These are phyloP conservation scores for Wallacemonas sp. DNA, from an alignment of 208 protist genomes.

Conservation along the genomic window DNA sequence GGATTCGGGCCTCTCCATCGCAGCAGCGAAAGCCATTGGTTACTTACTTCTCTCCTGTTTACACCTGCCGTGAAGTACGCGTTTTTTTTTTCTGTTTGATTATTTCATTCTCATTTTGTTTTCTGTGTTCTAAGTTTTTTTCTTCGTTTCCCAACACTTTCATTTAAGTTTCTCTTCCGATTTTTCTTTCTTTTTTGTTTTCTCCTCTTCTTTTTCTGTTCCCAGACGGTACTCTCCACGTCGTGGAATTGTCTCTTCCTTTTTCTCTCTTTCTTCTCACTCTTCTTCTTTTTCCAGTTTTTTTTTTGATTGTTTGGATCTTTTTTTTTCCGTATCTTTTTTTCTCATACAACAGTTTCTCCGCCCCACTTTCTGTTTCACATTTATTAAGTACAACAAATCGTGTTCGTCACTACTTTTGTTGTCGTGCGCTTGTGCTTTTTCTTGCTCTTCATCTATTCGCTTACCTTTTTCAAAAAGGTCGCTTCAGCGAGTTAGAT, in stretches of 20 bases:
- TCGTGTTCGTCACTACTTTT: background rate
- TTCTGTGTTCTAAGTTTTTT: background rate
- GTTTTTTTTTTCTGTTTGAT: background rate
- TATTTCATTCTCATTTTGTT: background rate
- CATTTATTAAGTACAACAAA: no score
- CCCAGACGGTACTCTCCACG: background rate
- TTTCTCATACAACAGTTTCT: background rate
- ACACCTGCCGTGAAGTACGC: no score
- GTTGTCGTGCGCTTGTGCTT: background rate
- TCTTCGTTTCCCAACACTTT: no score
- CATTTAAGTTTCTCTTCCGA: no score
- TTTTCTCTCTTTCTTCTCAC: conserved; percentile 10
- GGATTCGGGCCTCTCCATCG: no score
- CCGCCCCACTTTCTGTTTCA: background rate
- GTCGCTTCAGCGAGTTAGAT: background rate
- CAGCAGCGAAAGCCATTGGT: no score
- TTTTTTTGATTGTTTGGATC: conserved; percentile 20
- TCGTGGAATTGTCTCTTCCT: background rate
- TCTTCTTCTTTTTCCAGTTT: background rate
- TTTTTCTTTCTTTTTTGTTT: conserved; percentile 12
- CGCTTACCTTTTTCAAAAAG: background rate
- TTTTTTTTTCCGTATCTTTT: conserved; percentile 16
- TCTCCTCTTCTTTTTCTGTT: background rate
- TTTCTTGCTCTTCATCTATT: background rate
- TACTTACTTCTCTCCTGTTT: no score